Base-by-base conservation (phyloP, 352 stramenopile species). In the Pythium insidiosum region DNA sequence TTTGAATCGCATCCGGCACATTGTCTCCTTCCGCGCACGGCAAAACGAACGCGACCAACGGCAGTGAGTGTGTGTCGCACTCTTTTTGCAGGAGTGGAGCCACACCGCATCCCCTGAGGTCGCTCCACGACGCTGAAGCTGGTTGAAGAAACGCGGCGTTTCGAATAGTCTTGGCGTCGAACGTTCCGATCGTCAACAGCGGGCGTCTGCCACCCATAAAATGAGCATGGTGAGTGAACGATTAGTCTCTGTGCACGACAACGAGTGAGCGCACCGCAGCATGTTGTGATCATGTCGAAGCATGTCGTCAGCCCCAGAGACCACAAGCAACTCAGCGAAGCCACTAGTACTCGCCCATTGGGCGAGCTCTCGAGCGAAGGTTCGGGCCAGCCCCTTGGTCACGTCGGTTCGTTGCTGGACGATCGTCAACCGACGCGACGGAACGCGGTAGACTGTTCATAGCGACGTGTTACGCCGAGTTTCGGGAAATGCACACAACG, bases 11-110 rank as follows among this genome's bases (percentile, higher is more conserved):
- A 18, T 92, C 76, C 0, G 72, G 72, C 5, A 92, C 73, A 51
- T 92, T 92, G 56, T 92, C 73, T 9, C 79, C 79, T 53, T 92
- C 79, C 0, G 79, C 66, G 38, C 76, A 89, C 13, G 69, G 63
- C 63, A 89, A 72, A 29, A 92, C 40, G 36, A 82, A 69, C 22
- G 70, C 66, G 6, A 84, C 61, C 18, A 83, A 73, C 20, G 63
- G 45, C 19, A 79, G 18, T 11, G 68, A 61, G 10, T 43, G 35
- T 16, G 61, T 46, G 13, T 59, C 44, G 46, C 71, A 77, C 13
- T 67, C 33, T 7, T 43, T 37, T 34, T 77, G 55, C 5, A 92
- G 38, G 22, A 88, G 45, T 12, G 72, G 70, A 21, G 76, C 56
- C 20, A 89, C 57, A 2, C 79, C 79, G 23, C 72, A 53, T 29